Evolutionary conservation across 371 early-diverging fungal species (phyloP), one percentile per base, ranked within the genome.

Genomic region (Paraphysoderma sedebokerense): DNA sequence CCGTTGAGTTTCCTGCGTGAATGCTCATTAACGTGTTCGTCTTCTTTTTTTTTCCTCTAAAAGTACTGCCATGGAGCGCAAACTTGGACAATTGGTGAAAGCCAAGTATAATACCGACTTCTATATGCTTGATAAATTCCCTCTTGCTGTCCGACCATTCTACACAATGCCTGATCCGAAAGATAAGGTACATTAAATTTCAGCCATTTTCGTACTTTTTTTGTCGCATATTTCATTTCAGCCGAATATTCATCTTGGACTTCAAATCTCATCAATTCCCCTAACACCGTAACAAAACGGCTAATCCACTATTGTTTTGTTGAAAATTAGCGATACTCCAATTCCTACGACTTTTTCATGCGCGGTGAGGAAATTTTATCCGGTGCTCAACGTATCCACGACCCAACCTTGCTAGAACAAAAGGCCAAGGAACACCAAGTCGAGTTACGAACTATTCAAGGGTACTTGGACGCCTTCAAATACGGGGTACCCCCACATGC

Each of bases 341-440:
- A 97, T 81, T 97, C 98, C 22, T 99, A 97, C 67, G 99, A 99
- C 76, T 96, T 99, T 70, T 99, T 99, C 72, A 81, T 99, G 67
- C 81, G 98, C 49, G 99, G 99, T 48, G 98, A 99, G 65, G 99
- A 99, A 67, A 95, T 99, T 60, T 68, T 97, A 55, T 98, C 98
- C 32, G 99, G 99, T 46, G 99, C 99, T 24, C 98, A 98, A 72
- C 92, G 99, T 78, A 79, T 99, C 51, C 97, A 96, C 62, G 87
- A 95, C 58, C 67, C 93, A 28, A 81, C 67, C 11, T 72, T 83
- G 47, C 75, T 99, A 52, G 65, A 67, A 24, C 76, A 88, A 64
- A 82, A 95, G 46, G 85, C 87, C 47, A 71, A 76, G 46, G 78
- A 61, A 31, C 84, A 85, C 48, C 88, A 77, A 20, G 78, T 99